Conservation (phyloP, 768 basidiomycete species). For the Pisolithus tinctorius region DNA sequence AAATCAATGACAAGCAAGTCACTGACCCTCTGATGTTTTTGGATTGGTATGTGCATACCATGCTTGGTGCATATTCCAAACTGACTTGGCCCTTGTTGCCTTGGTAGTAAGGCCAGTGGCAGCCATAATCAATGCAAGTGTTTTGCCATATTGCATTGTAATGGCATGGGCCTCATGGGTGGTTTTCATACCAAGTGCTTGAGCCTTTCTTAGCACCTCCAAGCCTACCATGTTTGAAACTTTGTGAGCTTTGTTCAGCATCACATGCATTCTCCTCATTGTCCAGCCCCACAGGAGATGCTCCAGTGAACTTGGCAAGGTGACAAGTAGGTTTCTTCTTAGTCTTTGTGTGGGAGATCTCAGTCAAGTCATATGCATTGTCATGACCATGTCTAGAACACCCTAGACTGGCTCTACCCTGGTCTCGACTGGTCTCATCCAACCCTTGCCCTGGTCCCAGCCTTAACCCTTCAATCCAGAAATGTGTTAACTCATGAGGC, state of each 20-base stretch:
- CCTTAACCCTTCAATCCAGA: too few relatives aligned
- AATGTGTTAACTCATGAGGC: too few relatives aligned
- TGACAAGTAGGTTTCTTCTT: too few relatives aligned
- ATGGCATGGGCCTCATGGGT: neutral
- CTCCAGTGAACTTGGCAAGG: too few relatives aligned
- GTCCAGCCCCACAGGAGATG: too few relatives aligned
- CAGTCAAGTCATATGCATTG: neutral
- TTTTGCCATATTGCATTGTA: neutral
- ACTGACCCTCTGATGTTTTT: neutral
- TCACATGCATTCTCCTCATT: too few relatives aligned
- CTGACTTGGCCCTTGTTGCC: neutral
- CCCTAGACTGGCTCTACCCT: neutral
- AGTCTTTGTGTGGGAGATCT: too few relatives aligned
- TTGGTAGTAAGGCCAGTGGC: neutral
- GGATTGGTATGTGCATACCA: neutral
- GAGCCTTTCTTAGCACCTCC: neutral
- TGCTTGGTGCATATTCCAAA: conserved; percentile 3
- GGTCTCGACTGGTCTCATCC: neutral
- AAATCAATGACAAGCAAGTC: neutral
- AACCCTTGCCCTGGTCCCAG: too few relatives aligned
- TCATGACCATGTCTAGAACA: neutral
- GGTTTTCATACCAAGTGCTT: neutral
- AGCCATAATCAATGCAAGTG: neutral
- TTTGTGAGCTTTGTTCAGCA: too few relatives aligned
- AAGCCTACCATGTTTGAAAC: too few relatives aligned